These are phyloP conservation scores for Mitragyna speciosa DNA, from an alignment of 257 asterid genomes.

Conservation along the genomic window DNA sequence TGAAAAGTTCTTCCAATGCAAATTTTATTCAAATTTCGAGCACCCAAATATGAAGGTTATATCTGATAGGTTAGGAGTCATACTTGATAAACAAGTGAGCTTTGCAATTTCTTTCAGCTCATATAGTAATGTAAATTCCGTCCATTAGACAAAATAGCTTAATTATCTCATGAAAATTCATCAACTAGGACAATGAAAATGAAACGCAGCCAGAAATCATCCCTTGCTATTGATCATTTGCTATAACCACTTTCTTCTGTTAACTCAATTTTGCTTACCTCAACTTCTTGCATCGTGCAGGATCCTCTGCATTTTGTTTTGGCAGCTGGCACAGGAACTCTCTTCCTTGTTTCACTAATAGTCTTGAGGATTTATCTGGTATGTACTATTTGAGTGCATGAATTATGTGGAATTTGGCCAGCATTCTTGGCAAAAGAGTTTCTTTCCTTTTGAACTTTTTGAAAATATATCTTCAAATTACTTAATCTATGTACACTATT, in stretches of 20 bases:
- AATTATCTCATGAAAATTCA: not conserved
- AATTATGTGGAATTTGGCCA: not conserved
- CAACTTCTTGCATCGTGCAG: conserved; percentile 39
- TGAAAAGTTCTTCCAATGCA: not conserved
- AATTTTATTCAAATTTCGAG: not conserved
- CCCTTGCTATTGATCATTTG: not conserved
- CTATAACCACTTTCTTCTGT: not conserved
- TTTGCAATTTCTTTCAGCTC: no score
- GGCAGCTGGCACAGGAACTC: conserved; percentile 84
- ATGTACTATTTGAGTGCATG: conserved; percentile 18
- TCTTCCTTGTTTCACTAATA: conserved; percentile 70
- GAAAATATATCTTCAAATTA: not conserved
- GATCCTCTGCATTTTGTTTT: conserved; percentile 72
- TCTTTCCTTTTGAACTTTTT: not conserved
- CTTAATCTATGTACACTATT: not conserved
- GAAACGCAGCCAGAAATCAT: not conserved
- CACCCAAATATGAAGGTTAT: no score
- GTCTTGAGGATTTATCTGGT: conserved; percentile 92
- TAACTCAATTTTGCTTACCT: not conserved
- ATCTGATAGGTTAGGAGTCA: no score
- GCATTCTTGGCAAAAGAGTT: not conserved
- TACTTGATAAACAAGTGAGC: no score
- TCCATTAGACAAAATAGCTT: not conserved
- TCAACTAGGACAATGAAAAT: not conserved
- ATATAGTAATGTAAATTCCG: no score